Percentiles rank a stretch among this genome's conserved stretches.
These are phyloP conservation scores for Cercophora samala DNA, from an alignment of 495 filamentous ascomycete species.

Conservation along the genomic window DNA sequence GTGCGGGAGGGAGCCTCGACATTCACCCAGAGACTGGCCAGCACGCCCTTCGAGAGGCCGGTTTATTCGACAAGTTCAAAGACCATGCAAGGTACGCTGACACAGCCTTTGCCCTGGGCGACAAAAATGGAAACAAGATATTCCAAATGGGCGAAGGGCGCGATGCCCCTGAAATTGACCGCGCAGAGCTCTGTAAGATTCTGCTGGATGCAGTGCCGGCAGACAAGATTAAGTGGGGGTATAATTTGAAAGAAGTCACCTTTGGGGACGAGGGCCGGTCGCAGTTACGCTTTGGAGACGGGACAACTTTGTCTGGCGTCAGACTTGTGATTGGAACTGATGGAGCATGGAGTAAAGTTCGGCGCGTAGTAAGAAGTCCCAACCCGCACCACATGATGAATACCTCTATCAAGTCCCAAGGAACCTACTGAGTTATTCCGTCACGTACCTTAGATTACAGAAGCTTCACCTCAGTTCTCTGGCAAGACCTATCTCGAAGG, in stretches of 20 bases:
- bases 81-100: conserved; percentile 29
- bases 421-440: no score
- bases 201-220: conserved; percentile 41
- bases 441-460: neutral
- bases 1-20: conserved; percentile 57
- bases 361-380: conserved; percentile 25
- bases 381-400: no score
- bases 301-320: conserved; percentile 25
- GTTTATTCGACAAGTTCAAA: conserved; percentile 48
- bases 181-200: conserved; percentile 40
- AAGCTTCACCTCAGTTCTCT: neutral
- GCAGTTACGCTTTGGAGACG: conserved; percentile 24
- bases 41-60: conserved; percentile 50
- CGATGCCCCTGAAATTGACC: conserved; percentile 41
- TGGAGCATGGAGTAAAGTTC: conserved; percentile 38
- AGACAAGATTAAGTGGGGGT: conserved; percentile 19
- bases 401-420: no score
- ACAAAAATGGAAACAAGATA: conserved; percentile 25
- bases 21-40: conserved; percentile 52
- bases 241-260: neutral
- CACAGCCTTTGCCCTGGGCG: conserved; percentile 23
- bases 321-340: conserved; percentile 36
- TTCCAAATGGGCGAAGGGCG: conserved; percentile 19
- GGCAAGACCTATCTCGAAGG: neutral
- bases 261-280: neutral